Evolutionary conservation across 768 basidiomycete species (phyloP).

Genomic region (Dioszegia hungarica): DNA sequence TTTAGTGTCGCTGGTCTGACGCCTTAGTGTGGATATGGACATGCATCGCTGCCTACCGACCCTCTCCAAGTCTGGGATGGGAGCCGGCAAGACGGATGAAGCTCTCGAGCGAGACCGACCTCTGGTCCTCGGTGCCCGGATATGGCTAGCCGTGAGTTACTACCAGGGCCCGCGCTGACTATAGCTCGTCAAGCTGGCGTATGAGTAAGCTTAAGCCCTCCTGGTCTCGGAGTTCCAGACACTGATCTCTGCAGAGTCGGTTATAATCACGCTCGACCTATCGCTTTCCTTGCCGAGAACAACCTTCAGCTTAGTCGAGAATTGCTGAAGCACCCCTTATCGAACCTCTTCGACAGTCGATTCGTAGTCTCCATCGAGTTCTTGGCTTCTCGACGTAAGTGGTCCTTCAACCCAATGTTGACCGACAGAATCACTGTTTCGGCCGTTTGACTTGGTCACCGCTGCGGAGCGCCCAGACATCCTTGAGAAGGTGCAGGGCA

Average conservation of each 20-base stretch:
- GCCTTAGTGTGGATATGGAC: slow-evolving; percentile 15
- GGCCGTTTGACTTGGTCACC: slow-evolving; percentile 1
- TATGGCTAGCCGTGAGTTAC: slow-evolving; percentile 14
- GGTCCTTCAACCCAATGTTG: background rate
- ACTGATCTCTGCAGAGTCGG: slow-evolving; percentile 6
- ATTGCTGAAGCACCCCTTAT: slow-evolving; percentile 12
- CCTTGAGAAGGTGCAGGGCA: background rate
- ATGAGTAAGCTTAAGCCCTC: slow-evolving; percentile 3
- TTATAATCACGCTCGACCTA: slow-evolving; percentile 17
- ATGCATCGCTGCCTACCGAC: slow-evolving; percentile 12
- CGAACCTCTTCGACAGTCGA: slow-evolving; percentile 6
- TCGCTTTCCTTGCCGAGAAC: slow-evolving; percentile 8
- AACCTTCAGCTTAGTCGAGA: slow-evolving; percentile 2
- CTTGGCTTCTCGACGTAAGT: slow-evolving; percentile 11
- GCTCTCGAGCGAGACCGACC: slow-evolving; percentile 8
- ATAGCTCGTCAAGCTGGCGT: slow-evolving; percentile 13
- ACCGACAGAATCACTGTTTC: background rate
- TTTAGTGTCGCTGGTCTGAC: too few relatives aligned
- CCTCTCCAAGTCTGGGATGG: slow-evolving; percentile 6
- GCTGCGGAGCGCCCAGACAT: slow-evolving; percentile 1
- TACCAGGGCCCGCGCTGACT: background rate
- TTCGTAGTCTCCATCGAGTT: slow-evolving; percentile 14
- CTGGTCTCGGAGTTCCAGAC: too few relatives aligned
- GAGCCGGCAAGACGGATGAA: slow-evolving; percentile 1
- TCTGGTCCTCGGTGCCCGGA: slow-evolving; percentile 12